Evolutionary conservation across 352 stramenopile species (phyloP).

Genomic region (Globisporangium cylindrosporum): DNA sequence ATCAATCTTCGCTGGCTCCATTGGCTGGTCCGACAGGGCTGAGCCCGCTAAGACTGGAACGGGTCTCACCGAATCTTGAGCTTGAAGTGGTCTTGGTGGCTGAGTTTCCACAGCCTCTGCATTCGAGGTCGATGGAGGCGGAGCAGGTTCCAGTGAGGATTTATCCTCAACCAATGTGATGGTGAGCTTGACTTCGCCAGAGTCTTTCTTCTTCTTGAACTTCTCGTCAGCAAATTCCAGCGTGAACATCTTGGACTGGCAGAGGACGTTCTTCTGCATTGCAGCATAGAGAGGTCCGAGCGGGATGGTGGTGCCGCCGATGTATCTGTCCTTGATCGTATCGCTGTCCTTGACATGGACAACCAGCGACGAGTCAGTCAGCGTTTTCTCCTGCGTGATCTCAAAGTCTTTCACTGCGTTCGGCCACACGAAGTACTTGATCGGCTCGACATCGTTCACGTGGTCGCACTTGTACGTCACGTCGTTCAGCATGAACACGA

Average conservation of each 20-base stretch:
- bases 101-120: neutral
- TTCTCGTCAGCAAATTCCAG: conserved; percentile 46
- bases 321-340: conserved; percentile 44
- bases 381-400: conserved; percentile 15
- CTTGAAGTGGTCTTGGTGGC: neutral
- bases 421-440: conserved; percentile 45
- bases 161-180: conserved; percentile 33
- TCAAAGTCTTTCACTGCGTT: conserved; percentile 40
- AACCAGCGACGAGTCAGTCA: conserved; percentile 20
- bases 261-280: conserved; percentile 23
- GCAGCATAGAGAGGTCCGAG: conserved; percentile 21
- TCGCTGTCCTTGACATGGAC: conserved; percentile 53
- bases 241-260: conserved; percentile 27
- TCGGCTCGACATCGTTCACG: conserved; percentile 40
- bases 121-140: neutral
- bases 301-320: conserved; percentile 37
- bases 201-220: conserved; percentile 36
- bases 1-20: neutral
- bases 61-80: neutral
- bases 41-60: too few species aligned
- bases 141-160: neutral
- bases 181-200: conserved; percentile 40
- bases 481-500: conserved; percentile 32
- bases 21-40: neutral
- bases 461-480: conserved; percentile 27